Evolutionary conservation across 2,329 filamentous ascomycete genomes (phyloP), one percentile per base, ranked within the genome.

Genomic region (Xylariaceae sp.): DNA sequence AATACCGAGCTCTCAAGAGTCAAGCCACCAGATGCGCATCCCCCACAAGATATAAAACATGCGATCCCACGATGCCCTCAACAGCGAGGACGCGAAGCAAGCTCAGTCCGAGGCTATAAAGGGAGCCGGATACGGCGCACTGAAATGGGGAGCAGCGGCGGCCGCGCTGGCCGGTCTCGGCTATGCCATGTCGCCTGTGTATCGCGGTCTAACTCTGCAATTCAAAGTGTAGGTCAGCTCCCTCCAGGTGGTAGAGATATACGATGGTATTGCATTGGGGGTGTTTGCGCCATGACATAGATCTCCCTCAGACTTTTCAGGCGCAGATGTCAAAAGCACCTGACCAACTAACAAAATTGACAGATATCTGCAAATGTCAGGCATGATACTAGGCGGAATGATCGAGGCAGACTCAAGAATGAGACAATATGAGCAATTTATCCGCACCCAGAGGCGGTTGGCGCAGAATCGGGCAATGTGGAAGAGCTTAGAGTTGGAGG

Each of bases 301-400:
- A 7, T 7, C 22, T 28, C 7, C 22, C 7, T 28, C 22, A 28
- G 22, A 28, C 22, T 7, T 28, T 28, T 28, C 22, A 28, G 22
- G 22, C 22, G 22, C 22, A 28, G 22, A 28, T 28, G 7, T 28
- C 22, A 28, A 7, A 28, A 7, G 22, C 22, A 28, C 22, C 4
- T 7, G 22, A 28, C 22, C 22, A 28, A 28, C 22, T 28, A 28
- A 28, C 22, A 28, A 28, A 28, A 36, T 6, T n/a, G 18, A 50
- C 63, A 92, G 89, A 31, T 93, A 90, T 66, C 75, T 92, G 14
- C 88, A 91, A 69, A 90, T 91, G 86, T 89, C 86, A n/a, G 86
- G 84, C 54, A 92, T 92, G 88, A 85, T 88, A n/a, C 64, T 90
- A 33, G 89, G 89, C 41, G 79, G 83, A 63, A 88, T 89, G 79